Conservation (phyloP, 2,329 filamentous ascomycete species). For the Xylaria sp. region DNA sequence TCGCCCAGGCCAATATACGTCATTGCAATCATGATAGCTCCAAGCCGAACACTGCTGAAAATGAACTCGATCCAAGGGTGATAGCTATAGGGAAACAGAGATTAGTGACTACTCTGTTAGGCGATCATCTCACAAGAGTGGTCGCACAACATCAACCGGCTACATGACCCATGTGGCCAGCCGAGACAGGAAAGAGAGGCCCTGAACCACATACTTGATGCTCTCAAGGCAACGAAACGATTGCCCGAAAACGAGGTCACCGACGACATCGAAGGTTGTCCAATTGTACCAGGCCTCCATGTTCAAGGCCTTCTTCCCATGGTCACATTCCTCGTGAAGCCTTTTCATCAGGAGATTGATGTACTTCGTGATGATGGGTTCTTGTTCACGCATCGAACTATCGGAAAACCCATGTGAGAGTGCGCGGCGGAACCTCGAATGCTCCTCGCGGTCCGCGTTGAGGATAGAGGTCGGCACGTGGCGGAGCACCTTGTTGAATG, state of each 20-base stretch:
- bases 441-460: conserved; percentile 34
- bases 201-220: conserved; percentile 11
- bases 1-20: conserved; percentile 26
- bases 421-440: conserved; percentile 33
- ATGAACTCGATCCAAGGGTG: conserved; percentile 41
- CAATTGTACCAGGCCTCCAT: conserved; percentile 44
- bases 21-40: conserved; percentile 25
- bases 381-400: conserved; percentile 34
- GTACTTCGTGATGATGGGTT: conserved; percentile 41
- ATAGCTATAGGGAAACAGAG: conserved; percentile 2
- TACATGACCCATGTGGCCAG: neutral
- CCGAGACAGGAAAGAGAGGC: neutral
- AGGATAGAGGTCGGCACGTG: conserved; percentile 33
- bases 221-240: conserved; percentile 43
- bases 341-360: conserved; percentile 45
- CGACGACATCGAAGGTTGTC: conserved; percentile 36
- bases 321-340: conserved; percentile 38
- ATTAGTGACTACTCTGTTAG: neutral
- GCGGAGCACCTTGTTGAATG: conserved; percentile 23
- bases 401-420: conserved; percentile 38
- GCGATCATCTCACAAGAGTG: no score
- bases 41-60: conserved; percentile 32
- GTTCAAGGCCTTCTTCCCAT: conserved; percentile 30
- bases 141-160: no score
- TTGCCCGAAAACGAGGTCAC: conserved; percentile 45